Percentiles rank a stretch among this genome's conserved stretches.
Conservation (phyloP, 108 stramenopile species). For the Conticribra guillardii region DNA sequence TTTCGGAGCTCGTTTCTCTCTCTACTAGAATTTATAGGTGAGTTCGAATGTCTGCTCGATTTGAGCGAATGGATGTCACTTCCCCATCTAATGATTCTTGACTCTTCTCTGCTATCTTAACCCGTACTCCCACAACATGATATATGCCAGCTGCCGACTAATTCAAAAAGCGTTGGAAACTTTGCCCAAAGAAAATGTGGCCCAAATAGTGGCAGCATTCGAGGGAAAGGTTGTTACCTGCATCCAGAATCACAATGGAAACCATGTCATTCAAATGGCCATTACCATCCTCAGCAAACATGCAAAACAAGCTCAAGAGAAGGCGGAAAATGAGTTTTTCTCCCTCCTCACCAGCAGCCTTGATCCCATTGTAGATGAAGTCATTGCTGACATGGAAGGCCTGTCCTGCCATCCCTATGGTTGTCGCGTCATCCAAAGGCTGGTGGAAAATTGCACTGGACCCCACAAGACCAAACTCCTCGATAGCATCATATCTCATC, state of each 20-base stretch:
- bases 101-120: too few species aligned
- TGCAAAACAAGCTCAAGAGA: conserved; percentile 42
- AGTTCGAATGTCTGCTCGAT: conserved; percentile 14
- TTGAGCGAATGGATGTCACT: too few species aligned
- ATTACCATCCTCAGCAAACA: conserved; percentile 69
- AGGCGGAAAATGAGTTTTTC: conserved; percentile 32
- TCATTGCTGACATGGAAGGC: conserved; percentile 66
- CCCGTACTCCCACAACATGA: too few species aligned
- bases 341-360: conserved; percentile 60
- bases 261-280: conserved; percentile 95
- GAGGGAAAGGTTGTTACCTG: conserved; percentile 77
- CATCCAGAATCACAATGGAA: conserved; percentile 92
- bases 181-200: conserved; percentile 60
- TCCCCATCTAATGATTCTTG: too few species aligned
- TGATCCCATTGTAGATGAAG: conserved; percentile 87
- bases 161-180: conserved; percentile 89
- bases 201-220: conserved; percentile 77
- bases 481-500: conserved; percentile 54
- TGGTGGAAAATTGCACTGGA: conserved; percentile 88
- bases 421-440: conserved; percentile 91
- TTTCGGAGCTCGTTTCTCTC: conserved; percentile 67
- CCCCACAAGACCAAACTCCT: conserved; percentile 59
- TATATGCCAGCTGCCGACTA: conserved; percentile 75
- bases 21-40: conserved; percentile 84
- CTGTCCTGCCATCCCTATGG: conserved; percentile 91